phyloP scores from a whole-genome alignment of 306 rosid species.

The Geum urbanum region DNA sequence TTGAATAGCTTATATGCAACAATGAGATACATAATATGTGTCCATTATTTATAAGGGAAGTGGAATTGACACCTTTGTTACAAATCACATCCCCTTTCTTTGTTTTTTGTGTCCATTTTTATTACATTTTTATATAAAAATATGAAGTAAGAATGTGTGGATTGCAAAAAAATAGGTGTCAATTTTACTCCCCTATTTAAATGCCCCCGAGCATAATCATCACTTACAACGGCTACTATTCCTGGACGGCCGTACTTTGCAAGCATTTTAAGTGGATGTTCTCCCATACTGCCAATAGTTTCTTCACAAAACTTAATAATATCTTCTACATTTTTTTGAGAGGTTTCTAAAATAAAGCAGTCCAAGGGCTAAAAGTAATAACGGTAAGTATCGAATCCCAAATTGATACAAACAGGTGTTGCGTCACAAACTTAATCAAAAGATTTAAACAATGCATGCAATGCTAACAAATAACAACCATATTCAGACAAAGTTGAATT shows the following conservation, averaged over 20 bases:
- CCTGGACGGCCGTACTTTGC: slow-evolving; percentile 72
- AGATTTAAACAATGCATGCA: too few species aligned
- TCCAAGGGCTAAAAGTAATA: slow-evolving; percentile 8
- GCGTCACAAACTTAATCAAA: too few species aligned
- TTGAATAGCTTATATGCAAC: background rate
- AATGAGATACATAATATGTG: background rate
- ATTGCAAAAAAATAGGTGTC: too few species aligned
- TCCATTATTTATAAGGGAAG: background rate
- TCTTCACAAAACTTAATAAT: slow-evolving; percentile 78
- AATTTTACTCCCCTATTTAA: too few species aligned
- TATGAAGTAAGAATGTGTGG: too few species aligned
- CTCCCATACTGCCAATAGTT: slow-evolving; percentile 59
- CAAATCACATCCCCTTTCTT: too few species aligned
- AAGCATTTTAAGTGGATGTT: slow-evolving; percentile 56
- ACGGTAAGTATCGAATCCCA: slow-evolving; percentile 1
- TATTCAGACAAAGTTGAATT: slow-evolving; percentile 4
- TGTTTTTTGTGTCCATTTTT: too few species aligned
- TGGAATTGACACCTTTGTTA: too few species aligned
- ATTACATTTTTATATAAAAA: too few species aligned
- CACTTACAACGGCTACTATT: slow-evolving; percentile 81
- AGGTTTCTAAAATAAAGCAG: slow-evolving; percentile 65
- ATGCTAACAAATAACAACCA: background rate
- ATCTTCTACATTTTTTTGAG: slow-evolving; percentile 64
- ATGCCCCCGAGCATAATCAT: slow-evolving; percentile 15
- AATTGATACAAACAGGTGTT: background rate